These are phyloP conservation scores for Paraurostyla sp. DNA, from an alignment of 73 alveolate species.

Conservation along the genomic window DNA sequence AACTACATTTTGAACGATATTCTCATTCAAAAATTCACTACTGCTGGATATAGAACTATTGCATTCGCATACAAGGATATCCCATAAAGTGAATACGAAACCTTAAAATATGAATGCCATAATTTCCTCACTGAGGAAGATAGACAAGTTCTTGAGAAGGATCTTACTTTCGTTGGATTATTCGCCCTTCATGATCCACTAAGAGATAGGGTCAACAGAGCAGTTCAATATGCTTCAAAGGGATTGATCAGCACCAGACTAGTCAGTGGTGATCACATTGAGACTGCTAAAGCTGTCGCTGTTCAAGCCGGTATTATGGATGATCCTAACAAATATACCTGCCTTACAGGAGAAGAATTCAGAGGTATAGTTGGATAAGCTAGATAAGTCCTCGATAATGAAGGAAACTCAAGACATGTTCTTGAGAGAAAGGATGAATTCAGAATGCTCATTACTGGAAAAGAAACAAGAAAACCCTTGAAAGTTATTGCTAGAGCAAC, in stretches of 20 bases:
- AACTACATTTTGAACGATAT: conserved; percentile 29
- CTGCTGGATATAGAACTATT: conserved; percentile 15
- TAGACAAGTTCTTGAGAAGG: conserved; percentile 7
- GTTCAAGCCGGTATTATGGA: conserved; percentile 44
- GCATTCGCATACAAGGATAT: conserved; percentile 65
- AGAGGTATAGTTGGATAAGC: conserved; percentile 51
- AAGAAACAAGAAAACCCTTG: conserved; percentile 75
- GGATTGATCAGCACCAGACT: conserved; percentile 63
- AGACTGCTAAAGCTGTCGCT: conserved; percentile 63
- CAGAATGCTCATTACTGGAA: conserved; percentile 25
- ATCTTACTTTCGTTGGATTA: conserved; percentile 36
- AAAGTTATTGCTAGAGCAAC: conserved; percentile 95
- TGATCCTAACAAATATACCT: conserved; percentile 26
- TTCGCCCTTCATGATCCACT: conserved; percentile 56
- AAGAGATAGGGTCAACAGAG: conserved; percentile 22
- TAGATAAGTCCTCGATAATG: conserved; percentile 46
- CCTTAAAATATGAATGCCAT: background rate
- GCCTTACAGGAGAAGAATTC: conserved; percentile 77
- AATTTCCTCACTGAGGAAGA: conserved; percentile 38
- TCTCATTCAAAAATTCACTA: conserved; percentile 34
- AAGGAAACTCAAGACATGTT: conserved; percentile 42
- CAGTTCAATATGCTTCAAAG: conserved; percentile 35
- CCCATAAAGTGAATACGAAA: background rate
- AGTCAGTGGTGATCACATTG: conserved; percentile 65
- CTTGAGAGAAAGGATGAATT: conserved; percentile 84